phyloP scores from a whole-genome alignment of 1,139 yeast species.

The Chernovozyma sophiae-reginae region DNA sequence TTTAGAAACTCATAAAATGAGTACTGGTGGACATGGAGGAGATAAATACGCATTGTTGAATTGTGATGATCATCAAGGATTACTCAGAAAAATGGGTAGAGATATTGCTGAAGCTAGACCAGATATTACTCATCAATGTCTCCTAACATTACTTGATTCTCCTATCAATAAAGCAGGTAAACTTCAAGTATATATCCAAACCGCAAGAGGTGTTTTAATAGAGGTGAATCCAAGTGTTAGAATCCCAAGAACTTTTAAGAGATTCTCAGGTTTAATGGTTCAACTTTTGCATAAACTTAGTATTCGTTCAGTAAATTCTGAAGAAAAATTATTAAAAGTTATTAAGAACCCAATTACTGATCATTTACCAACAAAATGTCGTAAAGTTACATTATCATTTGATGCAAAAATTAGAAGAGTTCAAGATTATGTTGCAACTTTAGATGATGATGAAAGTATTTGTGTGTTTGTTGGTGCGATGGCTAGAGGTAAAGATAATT shows the following conservation, averaged over 20 bases:
- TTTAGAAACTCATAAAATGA: constrained; percentile 87
- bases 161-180: constrained; percentile 97
- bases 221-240: constrained; percentile 96
- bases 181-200: constrained; percentile 92
- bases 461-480: constrained; percentile 98
- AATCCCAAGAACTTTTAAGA: constrained; percentile 95
- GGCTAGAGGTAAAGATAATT: constrained; percentile 97
- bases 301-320: constrained; percentile 90
- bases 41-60: constrained; percentile 90
- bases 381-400: constrained; percentile 87
- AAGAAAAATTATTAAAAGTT: constrained; percentile 87
- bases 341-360: constrained; percentile 96
- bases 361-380: constrained; percentile 93
- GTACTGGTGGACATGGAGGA: constrained; percentile 70
- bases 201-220: constrained; percentile 89
- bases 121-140: constrained; percentile 94
- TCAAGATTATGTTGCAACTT: constrained; percentile 77
- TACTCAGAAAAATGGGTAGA: constrained; percentile 90
- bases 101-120: constrained; percentile 98
- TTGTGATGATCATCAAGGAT: constrained; percentile 98
- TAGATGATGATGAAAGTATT: constrained; percentile 86
- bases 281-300: constrained; percentile 89
- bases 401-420: constrained; percentile 88
- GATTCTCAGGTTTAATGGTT: constrained; percentile 97
- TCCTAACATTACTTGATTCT: constrained; percentile 85